Conservation (phyloP, 257 asterid species). For the Gynochthodes officinalis region DNA sequence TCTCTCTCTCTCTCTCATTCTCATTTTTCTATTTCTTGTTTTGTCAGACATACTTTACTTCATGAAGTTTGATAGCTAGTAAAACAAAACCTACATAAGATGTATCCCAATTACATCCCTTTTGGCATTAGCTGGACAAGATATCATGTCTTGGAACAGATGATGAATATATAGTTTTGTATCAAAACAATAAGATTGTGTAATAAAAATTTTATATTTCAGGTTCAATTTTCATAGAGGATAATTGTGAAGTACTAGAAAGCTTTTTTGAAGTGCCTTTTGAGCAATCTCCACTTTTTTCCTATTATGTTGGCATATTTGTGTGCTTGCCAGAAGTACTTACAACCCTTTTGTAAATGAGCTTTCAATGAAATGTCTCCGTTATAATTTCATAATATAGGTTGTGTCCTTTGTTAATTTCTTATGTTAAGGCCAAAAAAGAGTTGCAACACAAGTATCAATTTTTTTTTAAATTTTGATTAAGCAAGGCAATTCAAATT, state of each 20-base stretch:
- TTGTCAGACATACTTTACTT: too few species aligned
- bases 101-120: background rate
- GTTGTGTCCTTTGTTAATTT: slow-evolving; percentile 63
- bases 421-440: slow-evolving; percentile 60
- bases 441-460: slow-evolving; percentile 64
- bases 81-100: background rate
- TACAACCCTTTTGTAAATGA: background rate
- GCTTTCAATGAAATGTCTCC: background rate
- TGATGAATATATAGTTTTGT: background rate
- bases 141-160: background rate
- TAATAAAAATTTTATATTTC: background rate
- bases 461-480: background rate
- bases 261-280: too few species aligned
- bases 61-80: background rate
- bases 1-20: too few species aligned
- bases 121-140: background rate
- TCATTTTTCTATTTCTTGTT: too few species aligned
- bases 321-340: background rate
- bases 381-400: slow-evolving; percentile 38
- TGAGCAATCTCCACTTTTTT: background rate
- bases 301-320: background rate
- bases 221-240: background rate
- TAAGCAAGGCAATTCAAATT: background rate
- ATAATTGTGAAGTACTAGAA: background rate
- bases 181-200: background rate